Evolutionary conservation across 495 filamentous ascomycete genomes (phyloP).

Genomic region (Penicillium riverlandense): DNA sequence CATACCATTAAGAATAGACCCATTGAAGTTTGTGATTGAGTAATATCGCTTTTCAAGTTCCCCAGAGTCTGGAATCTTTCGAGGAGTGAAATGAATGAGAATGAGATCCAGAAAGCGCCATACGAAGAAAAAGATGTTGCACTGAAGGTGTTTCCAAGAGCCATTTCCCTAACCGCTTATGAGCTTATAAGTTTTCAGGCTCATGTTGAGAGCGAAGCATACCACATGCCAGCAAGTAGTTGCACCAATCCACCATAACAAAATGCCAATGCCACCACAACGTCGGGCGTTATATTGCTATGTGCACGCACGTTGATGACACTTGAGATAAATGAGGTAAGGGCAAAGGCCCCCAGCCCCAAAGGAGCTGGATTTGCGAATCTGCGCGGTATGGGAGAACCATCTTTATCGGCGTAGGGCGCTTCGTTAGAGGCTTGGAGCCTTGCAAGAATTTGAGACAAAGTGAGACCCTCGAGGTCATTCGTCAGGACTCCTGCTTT

Average conservation of each 20-base stretch:
- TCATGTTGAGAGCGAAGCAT: conserved; percentile 18
- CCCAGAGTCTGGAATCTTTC: conserved; percentile 46
- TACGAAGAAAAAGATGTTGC: conserved; percentile 88
- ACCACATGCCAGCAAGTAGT: conserved; percentile 87
- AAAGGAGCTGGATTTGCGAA: conserved; percentile 73
- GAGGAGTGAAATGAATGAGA: conserved; percentile 71
- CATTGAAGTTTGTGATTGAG: conserved; percentile 47
- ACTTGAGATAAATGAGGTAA: conserved; percentile 80
- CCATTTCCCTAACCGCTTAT: conserved; percentile 68
- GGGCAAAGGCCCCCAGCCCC: conserved; percentile 70
- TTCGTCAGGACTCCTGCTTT: too few species aligned
- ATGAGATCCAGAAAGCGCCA: conserved; percentile 87
- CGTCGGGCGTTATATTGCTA: conserved; percentile 43
- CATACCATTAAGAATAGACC: conserved; percentile 69
- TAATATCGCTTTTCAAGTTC: conserved; percentile 18
- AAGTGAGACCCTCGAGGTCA: too few species aligned
- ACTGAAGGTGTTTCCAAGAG: conserved; percentile 84
- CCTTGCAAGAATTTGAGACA: too few species aligned
- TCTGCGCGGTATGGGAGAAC: conserved; percentile 37
- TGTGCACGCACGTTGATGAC: conserved; percentile 62
- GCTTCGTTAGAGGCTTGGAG: too few species aligned
- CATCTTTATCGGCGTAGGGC: too few species aligned
- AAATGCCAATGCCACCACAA: conserved; percentile 57
- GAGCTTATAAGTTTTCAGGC: too few species aligned
- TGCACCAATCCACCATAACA: conserved; percentile 75